A percentile compares a stretch with the other conserved stretches of the same genome.
Evolutionary conservation across 495 filamentous ascomycete genomes (phyloP).

Genomic region (Sabuloglossum arenarium): DNA sequence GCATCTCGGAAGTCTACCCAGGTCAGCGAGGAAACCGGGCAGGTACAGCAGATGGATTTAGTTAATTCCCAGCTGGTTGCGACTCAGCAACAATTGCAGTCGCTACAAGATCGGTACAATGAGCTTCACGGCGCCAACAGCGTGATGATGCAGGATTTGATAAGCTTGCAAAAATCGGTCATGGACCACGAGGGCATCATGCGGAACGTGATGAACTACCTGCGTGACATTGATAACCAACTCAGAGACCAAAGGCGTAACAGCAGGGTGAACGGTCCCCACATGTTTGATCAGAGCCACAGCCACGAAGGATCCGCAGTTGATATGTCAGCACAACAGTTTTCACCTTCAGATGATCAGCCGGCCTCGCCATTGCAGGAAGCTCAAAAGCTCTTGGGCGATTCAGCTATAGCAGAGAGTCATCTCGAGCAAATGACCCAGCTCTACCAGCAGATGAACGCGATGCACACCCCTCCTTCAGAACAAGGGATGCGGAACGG

Average conservation of each 20-base stretch:
- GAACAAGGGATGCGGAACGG: constrained; percentile 7
- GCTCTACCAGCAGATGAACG: constrained; percentile 36
- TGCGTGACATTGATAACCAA: constrained; percentile 43
- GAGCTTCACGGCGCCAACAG: constrained; percentile 72
- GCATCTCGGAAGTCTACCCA: constrained; percentile 61
- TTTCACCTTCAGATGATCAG: constrained; percentile 37
- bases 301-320: constrained; percentile 6
- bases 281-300: not conserved
- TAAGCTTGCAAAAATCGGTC: constrained; percentile 75
- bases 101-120: constrained; percentile 63
- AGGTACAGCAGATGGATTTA: constrained; percentile 74
- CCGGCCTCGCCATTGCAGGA: constrained; percentile 69
- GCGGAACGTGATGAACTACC: constrained; percentile 49
- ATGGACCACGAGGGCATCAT: constrained; percentile 63
- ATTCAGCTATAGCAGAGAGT: constrained; percentile 56
- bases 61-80: constrained; percentile 74
- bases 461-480: constrained; percentile 20
- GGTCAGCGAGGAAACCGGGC: constrained; percentile 46
- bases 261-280: constrained; percentile 11
- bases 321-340: constrained; percentile 14
- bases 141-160: constrained; percentile 68
- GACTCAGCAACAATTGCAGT: constrained; percentile 78
- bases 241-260: constrained; percentile 25
- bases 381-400: constrained; percentile 70
- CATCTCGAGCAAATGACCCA: constrained; percentile 54